Evolutionary conservation across 306 rosid species (phyloP).

Genomic region (Aeschynomene evenia): DNA sequence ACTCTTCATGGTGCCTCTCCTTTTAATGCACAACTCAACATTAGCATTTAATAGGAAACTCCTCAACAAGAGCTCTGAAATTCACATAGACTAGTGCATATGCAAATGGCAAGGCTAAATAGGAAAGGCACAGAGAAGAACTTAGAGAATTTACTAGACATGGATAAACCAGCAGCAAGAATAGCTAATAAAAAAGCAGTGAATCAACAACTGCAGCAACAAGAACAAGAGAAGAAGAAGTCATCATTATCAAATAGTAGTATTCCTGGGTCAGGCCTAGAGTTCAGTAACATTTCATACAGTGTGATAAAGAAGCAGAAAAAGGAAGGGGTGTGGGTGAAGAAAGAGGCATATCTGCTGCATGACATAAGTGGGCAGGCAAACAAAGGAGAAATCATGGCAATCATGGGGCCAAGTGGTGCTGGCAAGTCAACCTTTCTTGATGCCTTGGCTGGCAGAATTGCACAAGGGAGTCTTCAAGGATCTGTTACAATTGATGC

Average conservation of each 20-base stretch:
- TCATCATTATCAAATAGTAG: no score
- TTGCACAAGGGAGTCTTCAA: constrained; percentile 77
- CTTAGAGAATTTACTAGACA: constrained; percentile 61
- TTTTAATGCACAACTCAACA: constrained; percentile 30
- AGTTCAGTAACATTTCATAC: constrained; percentile 65
- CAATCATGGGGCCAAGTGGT: constrained; percentile 95
- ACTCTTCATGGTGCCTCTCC: not conserved
- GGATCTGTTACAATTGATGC: constrained; percentile 83
- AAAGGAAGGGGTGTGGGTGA: constrained; percentile 74
- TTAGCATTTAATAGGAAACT: constrained; percentile 25
- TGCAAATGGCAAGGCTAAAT: constrained; percentile 46
- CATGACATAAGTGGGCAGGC: constrained; percentile 88
- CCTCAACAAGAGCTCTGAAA: not conserved
- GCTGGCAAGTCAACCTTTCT: constrained; percentile 98
- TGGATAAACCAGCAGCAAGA: constrained; percentile 47
- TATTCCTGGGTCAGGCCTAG: constrained; percentile 63
- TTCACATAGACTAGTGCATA: no score
- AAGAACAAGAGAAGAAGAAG: no score
- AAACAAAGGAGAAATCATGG: constrained; percentile 68
- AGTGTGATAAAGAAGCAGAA: constrained; percentile 62
- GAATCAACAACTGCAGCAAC: constrained; percentile 37
- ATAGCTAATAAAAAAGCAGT: not conserved
- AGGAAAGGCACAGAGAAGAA: constrained; percentile 38
- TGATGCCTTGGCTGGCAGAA: constrained; percentile 82
- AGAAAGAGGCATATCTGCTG: constrained; percentile 69